These are phyloP conservation scores for Malus orientalis DNA, from an alignment of 306 rosid genomes.

Conservation along the genomic window DNA sequence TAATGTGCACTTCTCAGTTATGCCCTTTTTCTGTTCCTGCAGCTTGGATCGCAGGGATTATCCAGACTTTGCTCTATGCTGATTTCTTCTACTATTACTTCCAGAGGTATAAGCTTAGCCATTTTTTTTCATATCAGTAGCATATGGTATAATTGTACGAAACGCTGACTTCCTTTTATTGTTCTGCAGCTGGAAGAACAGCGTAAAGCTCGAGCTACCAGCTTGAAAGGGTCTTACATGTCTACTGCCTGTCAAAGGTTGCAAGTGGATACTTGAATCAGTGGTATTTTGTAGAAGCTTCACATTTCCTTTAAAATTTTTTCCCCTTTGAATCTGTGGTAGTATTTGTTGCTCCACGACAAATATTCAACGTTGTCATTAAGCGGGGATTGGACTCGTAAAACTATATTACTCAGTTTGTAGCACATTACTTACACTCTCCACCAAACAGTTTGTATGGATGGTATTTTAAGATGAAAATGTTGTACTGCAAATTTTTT, in stretches of 20 bases:
- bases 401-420: neutral
- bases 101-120: constrained; percentile 46
- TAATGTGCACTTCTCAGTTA: neutral
- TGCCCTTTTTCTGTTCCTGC: constrained; percentile 19
- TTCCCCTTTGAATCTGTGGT: neutral
- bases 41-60: constrained; percentile 80
- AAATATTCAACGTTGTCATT: neutral
- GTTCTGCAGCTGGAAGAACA: constrained; percentile 78
- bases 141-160: constrained; percentile 3
- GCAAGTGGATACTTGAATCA: neutral
- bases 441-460: neutral
- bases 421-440: neutral
- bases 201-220: constrained; percentile 68
- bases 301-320: neutral
- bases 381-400: neutral
- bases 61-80: constrained; percentile 79
- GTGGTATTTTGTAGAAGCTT: neutral
- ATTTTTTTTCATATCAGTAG: neutral
- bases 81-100: constrained; percentile 90
- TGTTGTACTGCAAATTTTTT: neutral
- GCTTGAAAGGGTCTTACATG: constrained; percentile 39
- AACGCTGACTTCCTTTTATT: constrained; percentile 2
- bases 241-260: neutral
- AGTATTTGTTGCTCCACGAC: neutral
- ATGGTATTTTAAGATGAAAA: neutral